These are phyloP conservation scores for Pisolithus marmoratus DNA, from an alignment of 768 basidiomycete species.

Conservation along the genomic window DNA sequence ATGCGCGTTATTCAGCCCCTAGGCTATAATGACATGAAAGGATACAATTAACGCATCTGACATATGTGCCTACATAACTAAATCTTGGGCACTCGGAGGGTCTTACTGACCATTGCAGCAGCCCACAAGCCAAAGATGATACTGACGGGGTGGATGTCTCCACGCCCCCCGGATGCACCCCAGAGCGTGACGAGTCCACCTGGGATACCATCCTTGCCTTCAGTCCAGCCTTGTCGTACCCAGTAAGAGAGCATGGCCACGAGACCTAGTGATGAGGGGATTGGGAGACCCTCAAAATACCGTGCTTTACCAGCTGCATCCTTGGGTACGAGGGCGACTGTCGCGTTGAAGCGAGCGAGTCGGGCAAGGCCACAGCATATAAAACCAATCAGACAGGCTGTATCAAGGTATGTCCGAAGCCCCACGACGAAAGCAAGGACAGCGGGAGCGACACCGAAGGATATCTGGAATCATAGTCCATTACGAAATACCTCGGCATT, in stretches of 20 bases:
- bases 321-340: constrained; percentile 90
- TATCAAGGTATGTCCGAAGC: constrained; percentile 87
- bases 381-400: constrained; percentile 78
- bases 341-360: constrained; percentile 97
- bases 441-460: constrained; percentile 97
- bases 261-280: constrained; percentile 81
- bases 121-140: constrained; percentile 84
- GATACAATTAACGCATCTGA: too few relatives aligned
- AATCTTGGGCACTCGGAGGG: constrained; percentile 77
- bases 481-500: constrained; percentile 4
- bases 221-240: constrained; percentile 81
- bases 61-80: constrained; percentile 17
- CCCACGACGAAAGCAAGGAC: constrained; percentile 88
- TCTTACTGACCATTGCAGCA: constrained; percentile 97
- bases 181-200: constrained; percentile 69
- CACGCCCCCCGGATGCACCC: constrained; percentile 64
- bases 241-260: constrained; percentile 78
- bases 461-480: constrained; percentile 53
- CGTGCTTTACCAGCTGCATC: constrained; percentile 80
- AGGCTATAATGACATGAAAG: too few relatives aligned
- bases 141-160: constrained; percentile 81
- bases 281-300: constrained; percentile 97
- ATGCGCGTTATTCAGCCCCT: too few relatives aligned
- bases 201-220: constrained; percentile 69
- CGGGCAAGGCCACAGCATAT: constrained; percentile 96